Base-by-base conservation (phyloP, 306 rosid genomes). In the Lathyrus aphaca region DNA sequence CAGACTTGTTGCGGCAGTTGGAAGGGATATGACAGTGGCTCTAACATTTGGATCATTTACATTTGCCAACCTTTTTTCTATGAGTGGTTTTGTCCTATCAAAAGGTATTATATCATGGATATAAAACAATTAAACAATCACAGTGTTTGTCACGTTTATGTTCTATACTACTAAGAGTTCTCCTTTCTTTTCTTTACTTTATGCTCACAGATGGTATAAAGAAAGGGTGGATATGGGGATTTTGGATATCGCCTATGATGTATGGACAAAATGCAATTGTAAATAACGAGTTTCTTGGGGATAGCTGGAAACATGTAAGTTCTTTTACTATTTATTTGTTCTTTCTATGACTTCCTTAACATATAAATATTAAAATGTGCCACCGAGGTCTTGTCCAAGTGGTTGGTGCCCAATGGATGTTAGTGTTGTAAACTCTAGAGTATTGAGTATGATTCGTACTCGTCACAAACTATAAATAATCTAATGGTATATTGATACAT, bases 31-130 rank as follows among this genome's bases (percentile, higher is more conserved):
- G 80, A 83, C 73, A 12, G 75, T 81, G 27, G 88, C 91, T 64
- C 70, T 67, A 62, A 83, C 91, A 48, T 25, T 83, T 14, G 86
- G 88, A 2, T 76, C 85, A 0, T 79, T 86, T 54, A 13, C 66
- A 56, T 23, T 86, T 9, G 69, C 85, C 35, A 68, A 69, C 71
- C 86, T 86, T 76, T 79, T 83, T 62, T 17, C 85, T 32, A 64
- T 83, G 80, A 80, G 91, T 14, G 91, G 91, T 35, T 86, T 83
- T 69, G 83, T 86, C 54, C 62, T 83, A 30, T 79, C 91, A 67
- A 79, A 79, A 86, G 91, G 91, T 86, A 86, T 48, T 4, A 1
- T 21, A 21, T 10, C 60, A 74, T 18, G 10, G 25, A 69, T 66
- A 77, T 43, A 69, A 57, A 23, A 66, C 65, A 59, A 32, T n/a